Evolutionary conservation across 2,329 filamentous ascomycete genomes (phyloP).

Genomic region (Arthrinium phaeospermum): DNA sequence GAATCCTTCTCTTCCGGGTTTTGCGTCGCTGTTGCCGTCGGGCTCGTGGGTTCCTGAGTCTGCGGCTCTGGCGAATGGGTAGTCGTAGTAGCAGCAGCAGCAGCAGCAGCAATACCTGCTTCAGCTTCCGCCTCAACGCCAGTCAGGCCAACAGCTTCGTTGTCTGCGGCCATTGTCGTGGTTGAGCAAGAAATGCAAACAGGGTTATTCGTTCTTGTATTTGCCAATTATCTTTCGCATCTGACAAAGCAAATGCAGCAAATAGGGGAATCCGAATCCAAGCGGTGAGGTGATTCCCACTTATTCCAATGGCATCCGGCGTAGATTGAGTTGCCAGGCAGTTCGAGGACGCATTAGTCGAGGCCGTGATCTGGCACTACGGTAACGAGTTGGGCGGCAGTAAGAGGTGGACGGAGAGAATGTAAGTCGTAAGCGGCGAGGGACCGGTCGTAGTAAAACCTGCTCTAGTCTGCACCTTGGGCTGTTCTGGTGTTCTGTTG

Average conservation of each 20-base stretch:
- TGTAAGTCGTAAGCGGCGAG: conserved; percentile 31
- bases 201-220: conserved; percentile 30
- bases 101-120: background rate
- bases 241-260: conserved; percentile 20
- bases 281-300: conserved; percentile 18
- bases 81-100: background rate
- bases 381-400: background rate
- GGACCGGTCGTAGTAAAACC: conserved; percentile 17
- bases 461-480: conserved; percentile 17
- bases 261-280: background rate
- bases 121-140: background rate
- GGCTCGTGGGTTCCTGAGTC: conserved; percentile 7
- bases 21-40: conserved; percentile 3
- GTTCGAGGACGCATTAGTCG: conserved; percentile 23
- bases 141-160: background rate
- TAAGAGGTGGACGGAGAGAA: conserved; percentile 9
- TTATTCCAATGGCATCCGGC: conserved; percentile 17
- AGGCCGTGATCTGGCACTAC: conserved; percentile 22
- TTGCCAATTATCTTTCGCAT: conserved; percentile 20
- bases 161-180: conserved; percentile 11
- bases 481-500: background rate
- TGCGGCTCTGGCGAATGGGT: conserved; percentile 1
- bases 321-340: conserved; percentile 18
- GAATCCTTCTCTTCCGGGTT: conserved; percentile 13
- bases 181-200: conserved; percentile 26